Percentiles rank a stretch among this genome's conserved stretches.
Conservation (phyloP, 2,329 filamentous ascomycete genomes). For the Stemphylium beticola region DNA sequence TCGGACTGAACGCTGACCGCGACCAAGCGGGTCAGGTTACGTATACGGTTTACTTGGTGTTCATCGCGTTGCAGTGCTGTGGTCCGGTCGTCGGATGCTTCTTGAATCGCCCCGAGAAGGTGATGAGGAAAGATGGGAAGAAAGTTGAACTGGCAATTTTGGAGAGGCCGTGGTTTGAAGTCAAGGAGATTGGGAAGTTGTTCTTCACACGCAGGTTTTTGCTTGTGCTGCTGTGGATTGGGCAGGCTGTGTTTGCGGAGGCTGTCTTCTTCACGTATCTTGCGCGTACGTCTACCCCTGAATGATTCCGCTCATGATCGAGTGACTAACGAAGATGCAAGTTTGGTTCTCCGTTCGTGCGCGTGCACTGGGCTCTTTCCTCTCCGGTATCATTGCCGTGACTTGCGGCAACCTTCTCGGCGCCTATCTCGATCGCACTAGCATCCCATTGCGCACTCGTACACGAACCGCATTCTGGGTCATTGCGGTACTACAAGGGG, state of each 20-base stretch:
- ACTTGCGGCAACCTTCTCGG: constrained; percentile 71
- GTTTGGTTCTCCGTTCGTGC: constrained; percentile 74
- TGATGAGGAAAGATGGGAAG: constrained; percentile 69
- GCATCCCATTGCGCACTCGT: constrained; percentile 61
- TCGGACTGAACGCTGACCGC: constrained; percentile 67
- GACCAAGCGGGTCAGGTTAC: constrained; percentile 68
- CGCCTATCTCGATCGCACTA: constrained; percentile 66
- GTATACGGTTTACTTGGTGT: constrained; percentile 71
- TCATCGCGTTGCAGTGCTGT: constrained; percentile 71
- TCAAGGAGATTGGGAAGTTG: constrained; percentile 63
- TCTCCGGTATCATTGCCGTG: constrained; percentile 71
- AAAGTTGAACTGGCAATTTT: constrained; percentile 66
- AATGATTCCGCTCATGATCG: not conserved
- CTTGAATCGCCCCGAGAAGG: constrained; percentile 65
- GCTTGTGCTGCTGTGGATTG: constrained; percentile 70
- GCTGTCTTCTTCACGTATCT: constrained; percentile 76
- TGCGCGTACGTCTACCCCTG: constrained; percentile 42
- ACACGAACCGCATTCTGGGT: constrained; percentile 62
- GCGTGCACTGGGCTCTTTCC: constrained; percentile 72
- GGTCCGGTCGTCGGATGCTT: constrained; percentile 70
- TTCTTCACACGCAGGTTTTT: constrained; percentile 69
- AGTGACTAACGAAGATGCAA: not conserved
- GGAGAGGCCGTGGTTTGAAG: constrained; percentile 63
- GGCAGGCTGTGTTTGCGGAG: constrained; percentile 73
- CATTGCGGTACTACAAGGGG: constrained; percentile 66